Evolutionary conservation across 495 filamentous ascomycete genomes (phyloP), one percentile per base, ranked within the genome.

Genomic region (Xeromyces bisporus): DNA sequence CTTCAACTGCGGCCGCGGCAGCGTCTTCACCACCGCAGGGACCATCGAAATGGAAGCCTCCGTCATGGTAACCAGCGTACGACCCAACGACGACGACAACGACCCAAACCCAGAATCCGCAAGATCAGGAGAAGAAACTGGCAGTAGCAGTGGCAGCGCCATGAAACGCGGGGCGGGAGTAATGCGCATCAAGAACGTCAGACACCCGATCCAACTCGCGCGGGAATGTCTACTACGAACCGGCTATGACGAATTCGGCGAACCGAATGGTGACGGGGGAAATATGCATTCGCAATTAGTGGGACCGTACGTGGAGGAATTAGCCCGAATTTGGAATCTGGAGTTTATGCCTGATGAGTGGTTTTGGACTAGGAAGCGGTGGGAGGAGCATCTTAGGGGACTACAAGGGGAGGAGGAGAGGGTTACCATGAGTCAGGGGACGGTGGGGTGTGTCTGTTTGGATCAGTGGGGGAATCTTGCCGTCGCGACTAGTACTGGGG

Each of bases 21-120:
- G 82, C 29, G 84, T 92, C 10, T 93, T 91, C 50, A 91, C 81
- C 2, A 64, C 70, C 23, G 73, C 74, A 29, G 85, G 84, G 6
- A 71, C 69, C 33, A 85, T 81, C 51, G 84, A 93, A 51, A 72
- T 92, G 40, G 85, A 93, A 51, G 77, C 85, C 17, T 79, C 72
- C n/a, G 66, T 93, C 15, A 93, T 93, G 86, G 79, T 89, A 0
- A 74, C 76, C 3, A 46, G 44, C 6, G 33, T 55, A 2, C 38
- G 29, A 17, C 15, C 23, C 0, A 13, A 15, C 17, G 31, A 41
- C 15, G 15, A 6, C 7, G 20, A 18, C 10, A 35, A 23, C 11
- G n/a, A n/a, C n/a, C n/a, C n/a, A n/a, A n/a, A n/a, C n/a, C n/a
- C n/a, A n/a, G n/a, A n/a, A n/a, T n/a, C n/a, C n/a, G n/a, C n/a